phyloP scores from a whole-genome alignment of 768 basidiomycete genomes.

The Peribolospora baueri region DNA sequence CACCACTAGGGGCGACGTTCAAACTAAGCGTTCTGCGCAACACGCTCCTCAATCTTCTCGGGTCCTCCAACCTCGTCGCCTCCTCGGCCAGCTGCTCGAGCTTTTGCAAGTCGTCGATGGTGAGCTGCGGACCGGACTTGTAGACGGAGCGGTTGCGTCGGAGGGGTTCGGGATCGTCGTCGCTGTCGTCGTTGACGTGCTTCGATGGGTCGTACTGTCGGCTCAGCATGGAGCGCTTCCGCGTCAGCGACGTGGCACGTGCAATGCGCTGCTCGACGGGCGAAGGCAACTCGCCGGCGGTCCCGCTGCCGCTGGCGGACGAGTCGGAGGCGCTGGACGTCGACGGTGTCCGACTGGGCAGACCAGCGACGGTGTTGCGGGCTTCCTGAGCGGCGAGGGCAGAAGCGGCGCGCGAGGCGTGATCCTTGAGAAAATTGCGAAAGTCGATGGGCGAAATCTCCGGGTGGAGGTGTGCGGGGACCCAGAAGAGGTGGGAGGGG shows the following conservation, averaged over 20 bases:
- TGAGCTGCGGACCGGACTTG: slow-evolving; percentile 42
- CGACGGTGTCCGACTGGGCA: too few relatives aligned
- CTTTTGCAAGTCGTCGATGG: slow-evolving; percentile 78
- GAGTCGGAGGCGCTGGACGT: too few relatives aligned
- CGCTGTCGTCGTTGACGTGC: slow-evolving; percentile 48
- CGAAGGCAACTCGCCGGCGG: too few relatives aligned
- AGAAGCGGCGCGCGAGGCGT: slow-evolving; percentile 30
- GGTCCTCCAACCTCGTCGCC: slow-evolving; percentile 57
- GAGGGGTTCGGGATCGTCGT: slow-evolving; percentile 24
- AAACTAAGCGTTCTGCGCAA: slow-evolving; percentile 67
- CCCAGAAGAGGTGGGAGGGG: slow-evolving; percentile 88
- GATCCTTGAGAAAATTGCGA: slow-evolving; percentile 78
- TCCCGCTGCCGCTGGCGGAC: slow-evolving; percentile 9
- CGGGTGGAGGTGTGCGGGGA: slow-evolving; percentile 84
- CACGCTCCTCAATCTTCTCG: slow-evolving; percentile 48
- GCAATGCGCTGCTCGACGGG: too few relatives aligned
- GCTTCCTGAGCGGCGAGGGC: slow-evolving; percentile 7
- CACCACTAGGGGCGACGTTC: slow-evolving; percentile 63
- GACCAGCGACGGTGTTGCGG: background rate
- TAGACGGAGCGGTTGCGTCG: background rate
- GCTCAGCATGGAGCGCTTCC: slow-evolving; percentile 82
- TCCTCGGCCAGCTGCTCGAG: slow-evolving; percentile 83
- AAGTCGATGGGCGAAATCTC: slow-evolving; percentile 96
- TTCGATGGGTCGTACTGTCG: slow-evolving; percentile 68
- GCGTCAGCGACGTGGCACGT: slow-evolving; percentile 16